A percentile compares a stretch with the other conserved stretches of the same genome.
Evolutionary conservation across 140 eudicot genomes (phyloP).

Genomic region (Ambrosia hybrid): DNA sequence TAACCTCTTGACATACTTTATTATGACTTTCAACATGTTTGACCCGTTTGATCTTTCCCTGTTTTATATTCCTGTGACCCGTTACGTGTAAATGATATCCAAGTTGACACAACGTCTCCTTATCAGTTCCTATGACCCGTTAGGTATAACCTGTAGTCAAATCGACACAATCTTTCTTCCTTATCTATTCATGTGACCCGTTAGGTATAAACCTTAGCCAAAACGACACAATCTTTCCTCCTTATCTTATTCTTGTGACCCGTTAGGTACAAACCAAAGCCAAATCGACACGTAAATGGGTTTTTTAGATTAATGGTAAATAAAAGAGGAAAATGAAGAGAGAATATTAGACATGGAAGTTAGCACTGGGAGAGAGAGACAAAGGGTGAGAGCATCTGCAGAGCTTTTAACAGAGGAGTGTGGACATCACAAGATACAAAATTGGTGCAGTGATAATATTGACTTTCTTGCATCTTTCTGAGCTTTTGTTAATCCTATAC

Average conservation of each 20-base stretch:
- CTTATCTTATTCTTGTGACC: background rate
- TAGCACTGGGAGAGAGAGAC: slow-evolving; percentile 60
- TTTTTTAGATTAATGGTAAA: slow-evolving; percentile 17
- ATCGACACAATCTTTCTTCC: background rate
- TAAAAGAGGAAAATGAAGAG: slow-evolving; percentile 33
- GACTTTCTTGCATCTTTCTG: slow-evolving; percentile 48
- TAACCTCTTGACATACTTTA: background rate
- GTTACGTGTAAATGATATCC: too few relatives aligned
- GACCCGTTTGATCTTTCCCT: background rate
- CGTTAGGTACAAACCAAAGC: background rate
- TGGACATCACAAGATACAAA: slow-evolving; percentile 49
- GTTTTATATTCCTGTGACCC: too few relatives aligned
- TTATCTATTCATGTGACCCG: too few relatives aligned
- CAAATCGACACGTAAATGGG: background rate
- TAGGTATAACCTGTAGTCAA: background rate
- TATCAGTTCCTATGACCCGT: background rate
- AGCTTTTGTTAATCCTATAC: slow-evolving; percentile 14
- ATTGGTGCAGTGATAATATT: slow-evolving; percentile 44
- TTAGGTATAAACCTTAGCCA: too few relatives aligned
- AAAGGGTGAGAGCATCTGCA: slow-evolving; percentile 51
- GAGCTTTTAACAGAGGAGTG: slow-evolving; percentile 36
- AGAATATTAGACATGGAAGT: slow-evolving; percentile 80
- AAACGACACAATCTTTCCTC: too few relatives aligned
- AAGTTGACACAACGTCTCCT: background rate
- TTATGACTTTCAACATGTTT: background rate